These are phyloP conservation scores for Curvularia verruculosa DNA, from an alignment of 2,329 filamentous ascomycete genomes.

Conservation along the genomic window DNA sequence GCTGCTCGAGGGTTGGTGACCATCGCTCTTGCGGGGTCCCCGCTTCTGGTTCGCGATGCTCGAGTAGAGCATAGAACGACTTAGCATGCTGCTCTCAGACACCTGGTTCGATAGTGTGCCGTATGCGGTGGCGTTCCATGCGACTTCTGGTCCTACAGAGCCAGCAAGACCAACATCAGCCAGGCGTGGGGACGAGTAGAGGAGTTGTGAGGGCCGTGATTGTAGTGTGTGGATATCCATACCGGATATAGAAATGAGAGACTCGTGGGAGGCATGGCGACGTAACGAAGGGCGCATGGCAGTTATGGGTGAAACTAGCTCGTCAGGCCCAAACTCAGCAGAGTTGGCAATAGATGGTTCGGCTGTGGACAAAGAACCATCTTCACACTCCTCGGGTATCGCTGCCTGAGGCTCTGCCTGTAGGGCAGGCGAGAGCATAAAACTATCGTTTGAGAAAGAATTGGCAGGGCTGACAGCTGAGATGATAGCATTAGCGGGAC, in stretches of 20 bases:
- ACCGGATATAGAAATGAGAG: conserved; percentile 82
- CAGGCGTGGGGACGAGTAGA: conserved; percentile 59
- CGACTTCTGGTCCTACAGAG: conserved; percentile 49
- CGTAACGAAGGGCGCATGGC: conserved; percentile 58
- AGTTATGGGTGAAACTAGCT: conserved; percentile 37
- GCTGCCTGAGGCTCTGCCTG: conserved; percentile 34
- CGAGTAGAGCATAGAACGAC: conserved; percentile 59
- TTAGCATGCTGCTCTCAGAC: conserved; percentile 59
- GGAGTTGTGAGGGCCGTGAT: conserved; percentile 75
- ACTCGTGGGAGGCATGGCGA: conserved; percentile 80
- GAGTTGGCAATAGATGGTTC: conserved; percentile 33
- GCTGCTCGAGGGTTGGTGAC: conserved; percentile 21
- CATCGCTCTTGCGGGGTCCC: conserved; percentile 26
- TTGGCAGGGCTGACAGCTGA: conserved; percentile 42
- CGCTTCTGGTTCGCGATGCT: conserved; percentile 38
- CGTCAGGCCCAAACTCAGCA: conserved; percentile 35
- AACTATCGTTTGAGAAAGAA: conserved; percentile 39
- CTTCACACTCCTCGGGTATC: conserved; percentile 48
- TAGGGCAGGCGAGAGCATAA: conserved; percentile 35
- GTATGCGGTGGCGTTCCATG: conserved; percentile 54
- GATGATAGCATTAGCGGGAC: conserved; percentile 42
- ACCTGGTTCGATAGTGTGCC: conserved; percentile 58
- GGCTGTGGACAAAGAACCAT: conserved; percentile 21
- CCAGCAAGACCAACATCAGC: conserved; percentile 53
- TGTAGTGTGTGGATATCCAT: conserved; percentile 89